These are phyloP conservation scores for Musa beccarii DNA, from an alignment of 176 grass and related monocot genomes.

Conservation along the genomic window DNA sequence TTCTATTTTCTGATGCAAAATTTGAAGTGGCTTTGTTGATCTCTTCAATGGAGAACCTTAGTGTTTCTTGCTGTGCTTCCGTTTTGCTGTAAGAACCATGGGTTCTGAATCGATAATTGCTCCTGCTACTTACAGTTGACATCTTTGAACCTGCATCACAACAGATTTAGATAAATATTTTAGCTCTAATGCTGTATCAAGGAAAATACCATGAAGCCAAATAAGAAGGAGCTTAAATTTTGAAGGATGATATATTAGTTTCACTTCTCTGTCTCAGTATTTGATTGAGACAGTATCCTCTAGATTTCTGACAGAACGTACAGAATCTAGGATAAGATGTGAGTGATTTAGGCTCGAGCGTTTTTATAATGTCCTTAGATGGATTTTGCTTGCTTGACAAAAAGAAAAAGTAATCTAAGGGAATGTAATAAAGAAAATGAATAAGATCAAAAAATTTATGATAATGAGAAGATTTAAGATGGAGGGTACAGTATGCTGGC, in stretches of 20 bases:
- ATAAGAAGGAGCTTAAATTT: not conserved
- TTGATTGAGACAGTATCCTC: too few species aligned
- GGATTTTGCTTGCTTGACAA: too few species aligned
- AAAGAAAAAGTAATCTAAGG: too few species aligned
- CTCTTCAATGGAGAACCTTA: constrained; percentile 46
- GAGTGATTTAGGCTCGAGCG: too few species aligned
- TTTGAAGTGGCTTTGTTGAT: constrained; percentile 66
- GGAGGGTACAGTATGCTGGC: too few species aligned
- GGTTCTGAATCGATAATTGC: constrained; percentile 34
- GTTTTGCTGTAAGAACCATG: constrained; percentile 20
- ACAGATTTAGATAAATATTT: not conserved
- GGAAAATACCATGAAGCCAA: not conserved
- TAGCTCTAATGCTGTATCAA: not conserved
- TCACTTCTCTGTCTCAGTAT: not conserved
- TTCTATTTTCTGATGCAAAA: constrained; percentile 65
- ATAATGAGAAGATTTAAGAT: too few species aligned
- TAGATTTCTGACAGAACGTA: too few species aligned
- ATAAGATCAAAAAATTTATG: too few species aligned
- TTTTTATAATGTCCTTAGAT: too few species aligned
- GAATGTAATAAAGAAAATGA: too few species aligned
- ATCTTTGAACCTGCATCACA: constrained; percentile 52
- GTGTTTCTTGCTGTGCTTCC: constrained; percentile 25
- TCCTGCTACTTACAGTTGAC: constrained; percentile 50
- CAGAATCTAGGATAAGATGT: too few species aligned
- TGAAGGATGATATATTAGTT: not conserved